phyloP scores from a whole-genome alignment of 129 eudicot species.

The Erigeron canadensis region DNA sequence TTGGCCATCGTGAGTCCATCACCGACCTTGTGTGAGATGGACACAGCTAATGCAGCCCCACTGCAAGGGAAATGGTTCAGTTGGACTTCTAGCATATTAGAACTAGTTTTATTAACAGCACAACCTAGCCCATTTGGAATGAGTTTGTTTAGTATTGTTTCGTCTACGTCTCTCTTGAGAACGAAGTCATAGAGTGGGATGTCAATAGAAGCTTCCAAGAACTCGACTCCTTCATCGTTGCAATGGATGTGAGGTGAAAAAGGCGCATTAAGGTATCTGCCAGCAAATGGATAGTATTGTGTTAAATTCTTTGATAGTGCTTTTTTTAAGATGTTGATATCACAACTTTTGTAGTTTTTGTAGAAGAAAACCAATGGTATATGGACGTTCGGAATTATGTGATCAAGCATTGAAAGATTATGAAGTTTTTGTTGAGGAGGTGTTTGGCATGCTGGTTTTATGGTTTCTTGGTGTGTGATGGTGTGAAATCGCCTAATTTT shows the following conservation, averaged over 20 bases:
- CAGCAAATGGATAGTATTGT: neutral
- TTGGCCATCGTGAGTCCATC: neutral
- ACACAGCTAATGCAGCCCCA: neutral
- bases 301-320: neutral
- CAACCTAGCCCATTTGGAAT: neutral
- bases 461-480: neutral
- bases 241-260: neutral
- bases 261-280: neutral
- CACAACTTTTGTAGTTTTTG: neutral
- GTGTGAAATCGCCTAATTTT: neutral
- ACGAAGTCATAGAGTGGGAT: neutral
- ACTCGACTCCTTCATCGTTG: neutral
- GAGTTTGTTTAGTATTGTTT: neutral
- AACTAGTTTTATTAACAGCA: neutral
- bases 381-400: neutral
- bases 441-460: neutral
- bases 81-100: neutral
- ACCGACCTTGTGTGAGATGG: constrained; percentile 7
- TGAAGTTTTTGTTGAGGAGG: neutral
- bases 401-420: neutral
- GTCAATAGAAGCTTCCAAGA: neutral
- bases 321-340: neutral
- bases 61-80: neutral
- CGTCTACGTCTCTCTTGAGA: neutral
- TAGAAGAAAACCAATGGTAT: neutral